A percentile compares a stretch with the other conserved stretches of the same genome.
phyloP scores from a whole-genome alignment of 495 filamentous ascomycete species.

The Daldinia childiae region DNA sequence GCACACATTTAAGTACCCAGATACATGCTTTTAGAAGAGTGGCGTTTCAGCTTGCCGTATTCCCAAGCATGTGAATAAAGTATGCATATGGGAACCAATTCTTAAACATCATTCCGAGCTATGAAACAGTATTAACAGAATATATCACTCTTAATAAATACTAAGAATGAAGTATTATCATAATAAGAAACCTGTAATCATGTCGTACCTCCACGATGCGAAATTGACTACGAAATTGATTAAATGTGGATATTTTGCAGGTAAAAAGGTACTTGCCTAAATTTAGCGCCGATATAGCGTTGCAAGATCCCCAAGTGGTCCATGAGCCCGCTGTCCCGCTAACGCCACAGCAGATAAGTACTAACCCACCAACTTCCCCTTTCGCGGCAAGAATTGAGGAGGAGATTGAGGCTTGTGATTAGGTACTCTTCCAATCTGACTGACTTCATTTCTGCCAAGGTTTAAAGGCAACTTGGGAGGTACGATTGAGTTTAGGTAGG shows the following conservation, averaged over 20 bases:
- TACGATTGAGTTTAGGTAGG: constrained; percentile 1
- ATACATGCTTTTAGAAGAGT: neutral
- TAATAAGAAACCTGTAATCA: neutral
- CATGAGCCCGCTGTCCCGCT: constrained; percentile 12
- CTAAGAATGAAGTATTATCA: neutral
- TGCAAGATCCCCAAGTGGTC: constrained; percentile 12
- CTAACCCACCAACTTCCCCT: constrained; percentile 12
- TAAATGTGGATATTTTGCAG: neutral
- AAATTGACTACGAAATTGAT: constrained; percentile 4
- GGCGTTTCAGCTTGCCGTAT: neutral
- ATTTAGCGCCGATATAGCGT: constrained; percentile 27
- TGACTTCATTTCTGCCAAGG: constrained; percentile 33
- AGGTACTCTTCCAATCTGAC: neutral
- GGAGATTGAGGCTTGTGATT: constrained; percentile 39
- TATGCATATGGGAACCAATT: neutral
- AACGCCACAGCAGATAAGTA: constrained; percentile 35
- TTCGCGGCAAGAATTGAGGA: constrained; percentile 4
- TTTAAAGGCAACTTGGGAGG: neutral
- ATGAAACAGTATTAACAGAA: neutral
- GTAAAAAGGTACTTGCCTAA: constrained; percentile 15
- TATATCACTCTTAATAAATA: neutral
- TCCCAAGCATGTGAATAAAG: neutral
- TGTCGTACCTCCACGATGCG: neutral
- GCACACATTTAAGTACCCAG: neutral
- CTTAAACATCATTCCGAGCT: neutral